Evolutionary conservation across 2,329 filamentous ascomycete species (phyloP).

Genomic region (Claviceps cyperi): DNA sequence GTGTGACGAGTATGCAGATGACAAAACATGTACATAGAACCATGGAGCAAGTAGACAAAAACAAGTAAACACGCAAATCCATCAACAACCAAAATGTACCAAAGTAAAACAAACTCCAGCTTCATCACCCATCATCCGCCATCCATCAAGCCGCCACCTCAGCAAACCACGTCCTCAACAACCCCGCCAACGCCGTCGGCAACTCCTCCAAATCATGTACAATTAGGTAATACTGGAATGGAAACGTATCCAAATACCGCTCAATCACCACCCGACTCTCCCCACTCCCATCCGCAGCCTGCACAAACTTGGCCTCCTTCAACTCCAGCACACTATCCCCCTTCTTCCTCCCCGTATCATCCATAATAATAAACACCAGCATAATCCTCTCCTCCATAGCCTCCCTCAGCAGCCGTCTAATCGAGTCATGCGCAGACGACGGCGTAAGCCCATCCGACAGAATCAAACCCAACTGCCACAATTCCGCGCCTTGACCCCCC

Average conservation of each 20-base stretch:
- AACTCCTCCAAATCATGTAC: conserved; percentile 86
- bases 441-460: conserved; percentile 91
- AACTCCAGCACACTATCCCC: conserved; percentile 70
- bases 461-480: conserved; percentile 91
- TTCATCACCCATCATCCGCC: not conserved
- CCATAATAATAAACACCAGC: conserved; percentile 95
- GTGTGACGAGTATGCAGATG: no score
- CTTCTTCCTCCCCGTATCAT: conserved; percentile 37
- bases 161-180: conserved; percentile 92
- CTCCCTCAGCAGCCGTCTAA: conserved; percentile 68
- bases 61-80: no score
- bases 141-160: conserved; percentile 36
- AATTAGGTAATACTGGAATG: conserved; percentile 93
- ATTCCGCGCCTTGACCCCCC: conserved; percentile 43
- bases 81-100: not conserved
- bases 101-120: not conserved
- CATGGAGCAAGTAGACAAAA: no score
- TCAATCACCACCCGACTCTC: conserved; percentile 63
- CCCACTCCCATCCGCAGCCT: conserved; percentile 26
- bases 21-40: no score
- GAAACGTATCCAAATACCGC: conserved; percentile 88
- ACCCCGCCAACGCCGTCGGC: conserved; percentile 70
- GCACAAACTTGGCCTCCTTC: conserved; percentile 71
- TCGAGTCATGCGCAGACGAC: conserved; percentile 61
- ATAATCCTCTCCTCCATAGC: conserved; percentile 91